Evolutionary conservation across 495 filamentous ascomycete species (phyloP), one percentile per base, ranked within the genome.

Genomic region (Aspergillus avenaceus): DNA sequence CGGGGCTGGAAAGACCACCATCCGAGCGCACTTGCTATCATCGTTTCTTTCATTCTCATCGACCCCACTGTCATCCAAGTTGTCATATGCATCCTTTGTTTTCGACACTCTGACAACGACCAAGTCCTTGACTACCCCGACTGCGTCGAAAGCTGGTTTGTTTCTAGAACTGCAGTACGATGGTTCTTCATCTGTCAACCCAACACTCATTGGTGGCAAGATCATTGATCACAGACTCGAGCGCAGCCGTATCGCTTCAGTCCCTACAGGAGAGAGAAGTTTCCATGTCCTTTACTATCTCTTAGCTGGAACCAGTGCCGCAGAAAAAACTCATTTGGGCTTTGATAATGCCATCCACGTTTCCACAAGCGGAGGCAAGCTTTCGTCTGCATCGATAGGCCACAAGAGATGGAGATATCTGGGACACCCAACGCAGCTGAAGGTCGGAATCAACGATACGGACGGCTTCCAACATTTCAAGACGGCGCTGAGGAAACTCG

Each of bases 401-500:
- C 79, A 84, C 54, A 92, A 87, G 71, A 73, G 93, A 65, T 98
- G 93, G 93, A 83, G 88, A 61, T 98, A 97, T 67, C 77, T 98
- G 21, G 93, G 93, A 16, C 93, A 98, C 61, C 92, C 92, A 2
- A 96, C 92, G 0, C 93, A 98, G 62, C 77, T 98, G 23, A 97
- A 96, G 63, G 89, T 97, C 25, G 93, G 93, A 19, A 88, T 98
- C 63, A 96, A 98, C 62, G 93, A 98, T 65, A 73, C 82, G 4
- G 92, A 96, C 60, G 92, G 92, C 0, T 98, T 98, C 69, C 88
- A 95, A 63, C 86, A 96, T 44, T 98, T 98, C 75, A 98, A 98
- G 75, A 96, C 88, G 0, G 93, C 93, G 3, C 71, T 98, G 44
- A 74, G 92, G 38, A 97, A 95, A 64, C 78, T 98, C 29, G 93